A percentile compares a stretch with the other conserved stretches of the same genome.
These are phyloP conservation scores for Lonicera japonica DNA, from an alignment of 129 eudicot species.

Conservation along the genomic window DNA sequence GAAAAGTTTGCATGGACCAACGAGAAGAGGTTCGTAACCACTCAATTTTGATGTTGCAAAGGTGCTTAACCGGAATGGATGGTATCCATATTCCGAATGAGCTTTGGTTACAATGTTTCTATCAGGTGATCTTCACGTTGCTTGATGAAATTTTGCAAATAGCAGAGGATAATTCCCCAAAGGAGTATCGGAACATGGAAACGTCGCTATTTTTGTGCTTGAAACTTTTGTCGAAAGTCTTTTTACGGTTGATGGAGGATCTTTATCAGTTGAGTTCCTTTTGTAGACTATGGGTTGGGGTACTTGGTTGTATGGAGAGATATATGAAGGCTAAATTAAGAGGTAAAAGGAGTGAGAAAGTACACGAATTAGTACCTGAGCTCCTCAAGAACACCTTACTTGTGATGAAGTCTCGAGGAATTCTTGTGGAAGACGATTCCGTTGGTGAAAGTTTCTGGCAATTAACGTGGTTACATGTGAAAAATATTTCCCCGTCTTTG, in stretches of 20 bases:
- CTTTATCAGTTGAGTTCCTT: constrained; percentile 34
- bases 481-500: constrained; percentile 53
- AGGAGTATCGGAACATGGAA: constrained; percentile 68
- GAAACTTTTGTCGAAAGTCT: constrained; percentile 47
- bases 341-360: constrained; percentile 66
- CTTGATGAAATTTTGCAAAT: no score
- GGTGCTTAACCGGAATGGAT: constrained; percentile 50
- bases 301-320: constrained; percentile 52
- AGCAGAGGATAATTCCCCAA: constrained; percentile 43
- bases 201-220: constrained; percentile 43
- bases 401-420: constrained; percentile 52
- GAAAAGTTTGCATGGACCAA: constrained; percentile 57
- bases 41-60: constrained; percentile 46
- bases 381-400: constrained; percentile 55
- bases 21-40: constrained; percentile 72
- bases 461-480: constrained; percentile 66
- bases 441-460: constrained; percentile 59
- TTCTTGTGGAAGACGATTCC: constrained; percentile 43
- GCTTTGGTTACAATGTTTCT: constrained; percentile 63
- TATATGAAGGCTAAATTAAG: constrained; percentile 52
- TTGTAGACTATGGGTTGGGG: constrained; percentile 54
- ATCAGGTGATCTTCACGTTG: constrained; percentile 48
- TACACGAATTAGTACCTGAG: constrained; percentile 52
- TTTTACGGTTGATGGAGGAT: constrained; percentile 38
- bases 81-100: constrained; percentile 44